Conservation (phyloP, 768 basidiomycete species). For the Leccinum disarticulatum region DNA sequence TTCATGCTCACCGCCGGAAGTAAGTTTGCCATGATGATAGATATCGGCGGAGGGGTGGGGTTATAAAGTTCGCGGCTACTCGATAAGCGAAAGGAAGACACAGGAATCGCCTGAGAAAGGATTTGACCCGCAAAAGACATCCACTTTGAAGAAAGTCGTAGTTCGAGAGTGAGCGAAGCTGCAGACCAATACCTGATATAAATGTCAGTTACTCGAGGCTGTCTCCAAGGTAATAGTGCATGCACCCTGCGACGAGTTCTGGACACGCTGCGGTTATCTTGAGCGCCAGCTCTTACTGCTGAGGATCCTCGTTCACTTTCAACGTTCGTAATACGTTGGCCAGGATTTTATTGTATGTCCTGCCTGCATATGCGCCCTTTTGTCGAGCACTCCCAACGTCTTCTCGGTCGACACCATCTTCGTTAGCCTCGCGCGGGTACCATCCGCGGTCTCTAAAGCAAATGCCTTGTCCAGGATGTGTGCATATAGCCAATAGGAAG, state of each 20-base stretch:
- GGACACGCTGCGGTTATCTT: slow-evolving; percentile 83
- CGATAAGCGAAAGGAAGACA: slow-evolving; percentile 57
- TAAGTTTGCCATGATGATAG: slow-evolving; percentile 70
- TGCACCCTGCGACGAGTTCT: slow-evolving; percentile 78
- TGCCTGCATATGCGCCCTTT: slow-evolving; percentile 36
- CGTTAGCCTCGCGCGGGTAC: slow-evolving; percentile 72
- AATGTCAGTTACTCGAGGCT: slow-evolving; percentile 12
- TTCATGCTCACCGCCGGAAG: slow-evolving; percentile 75
- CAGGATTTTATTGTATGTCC: slow-evolving; percentile 81
- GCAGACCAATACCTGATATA: slow-evolving; percentile 67
- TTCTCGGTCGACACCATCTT: slow-evolving; percentile 39
- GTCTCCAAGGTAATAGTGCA: slow-evolving; percentile 1
- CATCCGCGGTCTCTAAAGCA: slow-evolving; percentile 90
- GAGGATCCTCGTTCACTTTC: slow-evolving; percentile 85
- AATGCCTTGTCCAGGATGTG: slow-evolving; percentile 76
- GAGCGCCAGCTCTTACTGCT: slow-evolving; percentile 81
- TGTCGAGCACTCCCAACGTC: slow-evolving; percentile 30
- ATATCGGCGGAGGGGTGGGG: slow-evolving; percentile 73
- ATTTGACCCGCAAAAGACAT: slow-evolving; percentile 80
- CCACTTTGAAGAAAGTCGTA: slow-evolving; percentile 88
- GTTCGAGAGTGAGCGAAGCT: slow-evolving; percentile 73
- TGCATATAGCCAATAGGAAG: slow-evolving; percentile 82
- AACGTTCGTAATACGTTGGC: slow-evolving; percentile 69
- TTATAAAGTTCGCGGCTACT: slow-evolving; percentile 48
- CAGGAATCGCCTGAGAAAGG: slow-evolving; percentile 73